phyloP scores from a whole-genome alignment of 208 protist genomes.

The Leishmania tarentolae region DNA sequence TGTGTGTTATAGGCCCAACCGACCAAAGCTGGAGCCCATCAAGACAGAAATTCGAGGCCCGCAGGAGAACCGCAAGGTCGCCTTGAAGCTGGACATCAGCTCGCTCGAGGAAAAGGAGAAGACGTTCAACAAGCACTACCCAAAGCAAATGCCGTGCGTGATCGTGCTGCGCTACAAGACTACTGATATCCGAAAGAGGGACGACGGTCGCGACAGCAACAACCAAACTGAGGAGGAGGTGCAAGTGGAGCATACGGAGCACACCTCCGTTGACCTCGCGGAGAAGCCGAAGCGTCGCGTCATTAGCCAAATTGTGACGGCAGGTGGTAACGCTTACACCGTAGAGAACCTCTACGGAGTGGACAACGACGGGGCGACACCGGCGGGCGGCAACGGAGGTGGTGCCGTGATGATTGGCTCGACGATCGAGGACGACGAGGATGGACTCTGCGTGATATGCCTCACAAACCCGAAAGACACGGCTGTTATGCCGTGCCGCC shows the following conservation, averaged over 20 bases:
- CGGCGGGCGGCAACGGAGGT: slow-evolving; percentile 35
- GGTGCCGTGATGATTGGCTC: slow-evolving; percentile 77
- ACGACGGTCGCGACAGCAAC: slow-evolving; percentile 26
- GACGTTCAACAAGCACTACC: slow-evolving; percentile 88
- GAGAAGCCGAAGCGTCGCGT: slow-evolving; percentile 79
- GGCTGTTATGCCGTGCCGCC: slow-evolving; percentile 93
- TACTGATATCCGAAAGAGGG: slow-evolving; percentile 63
- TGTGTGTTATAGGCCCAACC: slow-evolving; percentile 88
- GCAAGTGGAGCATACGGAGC: slow-evolving; percentile 82
- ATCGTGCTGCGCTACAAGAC: slow-evolving; percentile 87
- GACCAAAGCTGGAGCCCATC: slow-evolving; percentile 87
- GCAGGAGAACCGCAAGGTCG: slow-evolving; percentile 79
- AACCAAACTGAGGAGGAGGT: slow-evolving; percentile 44
- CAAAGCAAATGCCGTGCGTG: slow-evolving; percentile 91
- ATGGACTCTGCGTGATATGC: slow-evolving; percentile 94
- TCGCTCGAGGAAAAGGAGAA: slow-evolving; percentile 85
- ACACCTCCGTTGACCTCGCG: slow-evolving; percentile 86
- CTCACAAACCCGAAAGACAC: slow-evolving; percentile 92
- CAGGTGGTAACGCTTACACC: slow-evolving; percentile 77
- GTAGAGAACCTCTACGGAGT: slow-evolving; percentile 90
- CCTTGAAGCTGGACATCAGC: slow-evolving; percentile 74
- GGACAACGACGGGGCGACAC: slow-evolving; percentile 55
- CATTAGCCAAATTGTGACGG: slow-evolving; percentile 83
- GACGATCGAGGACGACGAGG: slow-evolving; percentile 83
- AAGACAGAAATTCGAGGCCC: slow-evolving; percentile 67